Evolutionary conservation across 1,284 basidiomycete species (phyloP).

Genomic region (Leccinum griseonigrum): DNA sequence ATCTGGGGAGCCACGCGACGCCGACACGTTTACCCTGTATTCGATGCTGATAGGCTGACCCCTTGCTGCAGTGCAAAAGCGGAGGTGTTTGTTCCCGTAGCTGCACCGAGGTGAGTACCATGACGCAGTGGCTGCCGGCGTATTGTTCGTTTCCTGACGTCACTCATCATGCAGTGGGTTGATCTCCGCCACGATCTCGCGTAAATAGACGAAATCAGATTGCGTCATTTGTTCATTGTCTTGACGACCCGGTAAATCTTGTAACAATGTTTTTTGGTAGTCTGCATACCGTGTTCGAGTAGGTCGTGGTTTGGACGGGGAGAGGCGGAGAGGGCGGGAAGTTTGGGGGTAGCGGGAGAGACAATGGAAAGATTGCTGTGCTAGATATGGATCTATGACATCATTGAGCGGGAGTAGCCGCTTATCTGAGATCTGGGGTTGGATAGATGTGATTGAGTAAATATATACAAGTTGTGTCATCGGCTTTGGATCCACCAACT

Average conservation of each 20-base stretch:
- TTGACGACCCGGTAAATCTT: conserved; percentile 25
- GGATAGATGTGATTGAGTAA: conserved; percentile 29
- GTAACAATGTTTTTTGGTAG: not conserved
- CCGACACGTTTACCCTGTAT: conserved; percentile 13
- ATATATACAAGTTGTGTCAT: conserved; percentile 40
- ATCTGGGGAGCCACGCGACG: conserved; percentile 18
- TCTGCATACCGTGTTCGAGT: not conserved
- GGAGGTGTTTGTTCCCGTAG: conserved; percentile 78
- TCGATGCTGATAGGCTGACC: conserved; percentile 16
- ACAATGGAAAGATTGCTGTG: not conserved
- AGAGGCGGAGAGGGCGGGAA: not conserved
- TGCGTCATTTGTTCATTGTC: conserved; percentile 33
- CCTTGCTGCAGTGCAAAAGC: conserved; percentile 54
- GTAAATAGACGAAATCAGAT: conserved; percentile 30
- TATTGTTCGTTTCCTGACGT: conserved; percentile 24
- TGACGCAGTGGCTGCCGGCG: conserved; percentile 21
- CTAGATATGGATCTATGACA: conserved; percentile 27
- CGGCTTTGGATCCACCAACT: conserved; percentile 28
- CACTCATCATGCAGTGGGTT: conserved; percentile 35
- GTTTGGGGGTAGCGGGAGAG: not conserved
- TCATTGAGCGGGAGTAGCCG: conserved; percentile 30
- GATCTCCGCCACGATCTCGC: conserved; percentile 48
- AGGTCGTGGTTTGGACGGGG: not conserved
- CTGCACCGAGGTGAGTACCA: conserved; percentile 66
- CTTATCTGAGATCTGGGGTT: conserved; percentile 36